These are phyloP conservation scores for Talaromyces sp. DNA, from an alignment of 2,329 filamentous ascomycete genomes.

Conservation along the genomic window DNA sequence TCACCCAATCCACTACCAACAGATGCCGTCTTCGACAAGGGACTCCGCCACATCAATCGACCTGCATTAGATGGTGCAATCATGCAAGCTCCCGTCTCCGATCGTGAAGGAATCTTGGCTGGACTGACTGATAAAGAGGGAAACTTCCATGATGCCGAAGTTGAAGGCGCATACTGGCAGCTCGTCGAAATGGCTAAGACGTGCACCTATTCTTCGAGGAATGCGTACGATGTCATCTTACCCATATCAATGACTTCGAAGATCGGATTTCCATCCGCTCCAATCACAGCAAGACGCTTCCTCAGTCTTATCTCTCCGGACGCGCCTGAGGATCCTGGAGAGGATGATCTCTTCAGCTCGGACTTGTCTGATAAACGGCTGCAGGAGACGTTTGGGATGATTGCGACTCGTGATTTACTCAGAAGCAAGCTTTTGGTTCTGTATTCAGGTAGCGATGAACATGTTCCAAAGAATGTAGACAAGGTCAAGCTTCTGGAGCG, in stretches of 20 bases:
- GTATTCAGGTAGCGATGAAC: slow-evolving; percentile 48
- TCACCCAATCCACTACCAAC: slow-evolving; percentile 39
- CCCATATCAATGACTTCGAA: slow-evolving; percentile 34
- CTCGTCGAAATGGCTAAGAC: slow-evolving; percentile 34
- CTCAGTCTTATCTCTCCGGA: slow-evolving; percentile 53
- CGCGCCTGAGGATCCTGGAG: slow-evolving; percentile 57
- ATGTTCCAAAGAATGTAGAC: slow-evolving; percentile 43
- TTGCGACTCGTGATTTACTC: slow-evolving; percentile 37
- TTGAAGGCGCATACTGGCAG: slow-evolving; percentile 30
- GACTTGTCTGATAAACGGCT: slow-evolving; percentile 63
- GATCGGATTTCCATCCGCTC: slow-evolving; percentile 36
- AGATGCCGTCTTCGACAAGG: slow-evolving; percentile 28
- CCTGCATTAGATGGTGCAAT: slow-evolving; percentile 69
- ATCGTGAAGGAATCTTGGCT: slow-evolving; percentile 62
- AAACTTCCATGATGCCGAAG: slow-evolving; percentile 17
- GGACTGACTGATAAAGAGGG: slow-evolving; percentile 23
- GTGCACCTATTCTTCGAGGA: slow-evolving; percentile 22
- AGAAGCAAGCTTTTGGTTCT: slow-evolving; percentile 42
- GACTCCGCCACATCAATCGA: slow-evolving; percentile 37
- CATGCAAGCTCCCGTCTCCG: slow-evolving; percentile 75
- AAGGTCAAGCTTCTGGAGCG: slow-evolving; percentile 43
- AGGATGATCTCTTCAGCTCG: slow-evolving; percentile 86
- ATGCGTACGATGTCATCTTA: slow-evolving; percentile 28
- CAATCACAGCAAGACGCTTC: slow-evolving; percentile 58
- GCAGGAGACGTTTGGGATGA: slow-evolving; percentile 60